phyloP scores from a whole-genome alignment of 371 early-diverging fungal species.

The Mucor mucedo region DNA sequence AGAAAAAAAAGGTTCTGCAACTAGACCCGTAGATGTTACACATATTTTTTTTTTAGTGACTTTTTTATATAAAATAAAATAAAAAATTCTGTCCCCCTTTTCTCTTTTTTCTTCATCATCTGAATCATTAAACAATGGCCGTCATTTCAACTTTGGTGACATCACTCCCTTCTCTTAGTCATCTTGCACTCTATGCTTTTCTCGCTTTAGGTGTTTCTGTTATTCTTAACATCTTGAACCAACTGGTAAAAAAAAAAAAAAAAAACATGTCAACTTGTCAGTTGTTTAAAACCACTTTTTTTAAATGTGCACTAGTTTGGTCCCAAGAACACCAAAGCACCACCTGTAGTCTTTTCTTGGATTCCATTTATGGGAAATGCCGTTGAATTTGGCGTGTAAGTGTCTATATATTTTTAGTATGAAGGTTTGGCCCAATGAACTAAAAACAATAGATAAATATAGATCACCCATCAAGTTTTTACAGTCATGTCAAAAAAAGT shows the following conservation, averaged over 20 bases:
- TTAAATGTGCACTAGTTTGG: conserved; percentile 39
- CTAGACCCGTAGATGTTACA: conserved; percentile 21
- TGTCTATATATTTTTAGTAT: too few species aligned
- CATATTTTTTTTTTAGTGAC: conserved; percentile 1
- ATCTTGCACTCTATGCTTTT: conserved; percentile 33
- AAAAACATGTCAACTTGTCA: not conserved
- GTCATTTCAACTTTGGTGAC: conserved; percentile 28
- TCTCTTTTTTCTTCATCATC: conserved; percentile 1
- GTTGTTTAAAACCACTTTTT: not conserved
- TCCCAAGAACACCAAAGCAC: conserved; percentile 67
- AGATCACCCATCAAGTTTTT: conserved; percentile 81
- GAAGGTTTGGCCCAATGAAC: too few species aligned
- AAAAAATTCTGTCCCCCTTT: not conserved
- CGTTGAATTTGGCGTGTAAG: conserved; percentile 81
- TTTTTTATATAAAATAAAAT: not conserved
- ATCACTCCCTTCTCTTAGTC: conserved; percentile 25
- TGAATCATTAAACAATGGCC: conserved; percentile 24
- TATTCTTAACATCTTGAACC: conserved; percentile 48
- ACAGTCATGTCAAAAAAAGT: conserved; percentile 66
- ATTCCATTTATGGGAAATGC: conserved; percentile 93
- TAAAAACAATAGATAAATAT: not conserved
- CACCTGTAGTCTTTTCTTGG: conserved; percentile 86
- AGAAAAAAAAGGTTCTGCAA: conserved; percentile 18
- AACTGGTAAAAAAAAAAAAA: conserved; percentile 39
- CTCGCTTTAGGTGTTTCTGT: conserved; percentile 37